Evolutionary conservation across 176 grass and related monocot genomes (phyloP).

Genomic region (Eleusine indica): DNA sequence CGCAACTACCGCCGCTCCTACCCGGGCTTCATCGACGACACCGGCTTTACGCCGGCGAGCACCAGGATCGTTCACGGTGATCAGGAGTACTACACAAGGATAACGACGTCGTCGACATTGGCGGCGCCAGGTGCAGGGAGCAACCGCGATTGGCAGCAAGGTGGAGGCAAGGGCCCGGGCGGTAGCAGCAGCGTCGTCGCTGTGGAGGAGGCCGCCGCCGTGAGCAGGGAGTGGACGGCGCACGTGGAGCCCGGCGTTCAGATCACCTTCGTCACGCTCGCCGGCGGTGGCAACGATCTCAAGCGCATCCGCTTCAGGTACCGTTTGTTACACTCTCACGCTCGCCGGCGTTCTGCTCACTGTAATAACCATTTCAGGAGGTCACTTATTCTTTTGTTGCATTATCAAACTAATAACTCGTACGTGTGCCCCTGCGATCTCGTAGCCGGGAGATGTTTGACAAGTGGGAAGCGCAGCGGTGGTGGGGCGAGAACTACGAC

Average conservation of each 20-base stretch:
- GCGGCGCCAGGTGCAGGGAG: slow-evolving; percentile 56
- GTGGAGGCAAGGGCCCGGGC: slow-evolving; percentile 29
- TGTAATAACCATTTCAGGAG: not conserved
- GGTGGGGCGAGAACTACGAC: slow-evolving; percentile 99
- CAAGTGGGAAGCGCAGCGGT: slow-evolving; percentile 98
- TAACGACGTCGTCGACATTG: not conserved
- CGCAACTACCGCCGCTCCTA: slow-evolving; percentile 56
- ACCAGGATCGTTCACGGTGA: slow-evolving; percentile 5
- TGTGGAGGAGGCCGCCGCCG: slow-evolving; percentile 49
- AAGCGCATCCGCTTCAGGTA: slow-evolving; percentile 99
- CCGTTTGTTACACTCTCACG: too few relatives aligned
- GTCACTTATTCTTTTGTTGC: not conserved
- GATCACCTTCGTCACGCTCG: slow-evolving; percentile 89
- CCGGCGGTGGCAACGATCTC: slow-evolving; percentile 82
- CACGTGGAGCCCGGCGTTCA: slow-evolving; percentile 97
- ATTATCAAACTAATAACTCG: not conserved
- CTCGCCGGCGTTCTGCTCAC: too few relatives aligned
- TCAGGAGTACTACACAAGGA: slow-evolving; percentile 37
- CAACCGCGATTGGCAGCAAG: slow-evolving; percentile 21
- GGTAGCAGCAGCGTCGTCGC: slow-evolving; percentile 19
- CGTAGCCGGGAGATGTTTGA: slow-evolving; percentile 91
- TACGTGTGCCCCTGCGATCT: too few relatives aligned
- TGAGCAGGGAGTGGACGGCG: slow-evolving; percentile 83
- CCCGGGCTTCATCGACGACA: slow-evolving; percentile 55
- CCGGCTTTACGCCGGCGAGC: slow-evolving; percentile 15